These are phyloP conservation scores for Diaporthe sp. DNA, from an alignment of 2,329 filamentous ascomycete species.

Conservation along the genomic window DNA sequence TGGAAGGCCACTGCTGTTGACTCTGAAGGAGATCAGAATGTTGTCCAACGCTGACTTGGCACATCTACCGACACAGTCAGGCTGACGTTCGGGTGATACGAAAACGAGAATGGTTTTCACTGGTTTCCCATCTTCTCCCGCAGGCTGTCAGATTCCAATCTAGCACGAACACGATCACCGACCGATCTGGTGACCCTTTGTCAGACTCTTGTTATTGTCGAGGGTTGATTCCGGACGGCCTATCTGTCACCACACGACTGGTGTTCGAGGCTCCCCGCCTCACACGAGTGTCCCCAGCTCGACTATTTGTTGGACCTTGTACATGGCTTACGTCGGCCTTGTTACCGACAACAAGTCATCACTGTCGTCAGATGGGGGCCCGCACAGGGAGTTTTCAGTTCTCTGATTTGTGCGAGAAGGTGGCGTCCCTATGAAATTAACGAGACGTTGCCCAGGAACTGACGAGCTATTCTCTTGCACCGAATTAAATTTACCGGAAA, in stretches of 20 bases:
- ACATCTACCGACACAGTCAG: neutral
- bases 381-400: neutral
- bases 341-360: conserved; percentile 18
- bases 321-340: neutral
- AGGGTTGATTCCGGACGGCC: neutral
- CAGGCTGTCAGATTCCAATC: neutral
- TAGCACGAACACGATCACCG: neutral
- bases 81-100: neutral
- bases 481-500: neutral
- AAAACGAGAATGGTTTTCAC: neutral
- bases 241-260: neutral
- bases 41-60: neutral
- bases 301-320: neutral
- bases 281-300: neutral
- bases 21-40: neutral
- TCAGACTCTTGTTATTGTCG: neutral
- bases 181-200: neutral
- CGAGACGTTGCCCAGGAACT: neutral
- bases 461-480: neutral
- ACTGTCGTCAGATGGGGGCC: neutral
- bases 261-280: neutral
- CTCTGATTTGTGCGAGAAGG: neutral
- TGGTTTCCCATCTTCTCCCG: neutral
- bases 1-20: neutral
- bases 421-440: neutral